Evolutionary conservation across 352 stramenopile species (phyloP).

Genomic region (Pythium monospermum): DNA sequence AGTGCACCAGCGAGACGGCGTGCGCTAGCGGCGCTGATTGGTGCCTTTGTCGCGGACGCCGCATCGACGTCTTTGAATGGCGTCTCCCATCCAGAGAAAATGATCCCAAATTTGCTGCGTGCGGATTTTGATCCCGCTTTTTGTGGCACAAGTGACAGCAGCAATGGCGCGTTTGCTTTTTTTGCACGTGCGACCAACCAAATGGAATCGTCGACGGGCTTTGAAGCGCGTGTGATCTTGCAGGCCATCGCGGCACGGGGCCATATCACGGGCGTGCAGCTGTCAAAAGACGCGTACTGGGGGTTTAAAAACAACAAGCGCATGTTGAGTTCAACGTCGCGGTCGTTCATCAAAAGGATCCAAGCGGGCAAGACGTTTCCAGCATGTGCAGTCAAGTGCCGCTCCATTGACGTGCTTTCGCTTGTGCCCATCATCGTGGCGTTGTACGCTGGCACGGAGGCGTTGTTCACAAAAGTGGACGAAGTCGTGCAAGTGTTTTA

Average conservation of each 20-base stretch:
- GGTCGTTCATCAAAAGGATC: conserved; percentile 73
- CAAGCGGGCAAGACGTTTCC: conserved; percentile 66
- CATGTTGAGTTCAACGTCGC: conserved; percentile 60
- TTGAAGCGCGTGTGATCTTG: conserved; percentile 70
- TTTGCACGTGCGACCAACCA: conserved; percentile 27
- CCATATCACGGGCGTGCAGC: conserved; percentile 61
- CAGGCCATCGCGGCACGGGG: conserved; percentile 66
- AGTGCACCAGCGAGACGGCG: conserved; percentile 51
- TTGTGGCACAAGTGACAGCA: conserved; percentile 58
- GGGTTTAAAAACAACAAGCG: conserved; percentile 78
- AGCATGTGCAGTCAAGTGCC: conserved; percentile 70
- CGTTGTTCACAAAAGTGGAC: conserved; percentile 76
- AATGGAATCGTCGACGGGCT: conserved; percentile 76
- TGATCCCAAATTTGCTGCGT: conserved; percentile 66
- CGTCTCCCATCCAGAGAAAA: conserved; percentile 71
- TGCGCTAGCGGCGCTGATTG: conserved; percentile 61
- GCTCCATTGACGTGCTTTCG: conserved; percentile 74
- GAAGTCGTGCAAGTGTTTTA: conserved; percentile 81
- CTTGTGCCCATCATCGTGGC: conserved; percentile 71
- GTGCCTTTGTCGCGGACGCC: conserved; percentile 71
- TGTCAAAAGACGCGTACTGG: conserved; percentile 79
- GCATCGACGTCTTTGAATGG: conserved; percentile 76
- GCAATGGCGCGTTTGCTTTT: conserved; percentile 23
- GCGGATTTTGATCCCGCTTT: conserved; percentile 77
- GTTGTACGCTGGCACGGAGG: conserved; percentile 72